These are phyloP conservation scores for Auriscalpium orientale DNA, from an alignment of 768 basidiomycete species.

Conservation along the genomic window DNA sequence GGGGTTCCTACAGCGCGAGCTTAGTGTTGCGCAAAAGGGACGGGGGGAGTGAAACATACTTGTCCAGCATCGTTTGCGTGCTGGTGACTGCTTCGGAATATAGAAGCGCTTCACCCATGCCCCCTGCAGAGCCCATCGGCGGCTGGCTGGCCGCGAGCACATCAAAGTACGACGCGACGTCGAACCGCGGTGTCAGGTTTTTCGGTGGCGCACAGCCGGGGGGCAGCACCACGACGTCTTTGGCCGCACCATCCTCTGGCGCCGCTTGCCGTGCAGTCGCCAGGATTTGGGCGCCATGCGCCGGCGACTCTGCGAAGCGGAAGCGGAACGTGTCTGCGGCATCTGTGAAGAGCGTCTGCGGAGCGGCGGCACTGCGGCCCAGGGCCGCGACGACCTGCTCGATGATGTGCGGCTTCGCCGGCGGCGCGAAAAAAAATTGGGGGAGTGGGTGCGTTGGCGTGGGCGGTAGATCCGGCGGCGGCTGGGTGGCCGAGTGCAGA, in stretches of 20 bases:
- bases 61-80: constrained; percentile 92
- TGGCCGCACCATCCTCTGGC: constrained; percentile 21
- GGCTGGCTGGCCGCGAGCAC: constrained; percentile 33
- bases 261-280: constrained; percentile 27
- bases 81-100: constrained; percentile 90
- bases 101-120: constrained; percentile 69
- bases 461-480: constrained; percentile 34
- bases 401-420: constrained; percentile 34
- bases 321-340: constrained; percentile 66
- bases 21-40: not conserved
- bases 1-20: constrained; percentile 52
- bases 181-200: constrained; percentile 67
- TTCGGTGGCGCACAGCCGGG: constrained; percentile 40
- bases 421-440: constrained; percentile 48
- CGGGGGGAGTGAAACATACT: constrained; percentile 43
- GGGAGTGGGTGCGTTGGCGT: constrained; percentile 34
- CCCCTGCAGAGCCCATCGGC: constrained; percentile 32
- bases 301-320: constrained; percentile 25
- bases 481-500: not conserved
- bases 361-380: not conserved
- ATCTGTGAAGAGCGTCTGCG: constrained; percentile 42
- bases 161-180: constrained; percentile 51
- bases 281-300: constrained; percentile 26
- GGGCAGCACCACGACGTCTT: constrained; percentile 38
- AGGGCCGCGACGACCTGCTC: constrained; percentile 30